Evolutionary conservation across 352 stramenopile genomes (phyloP).

Genomic region (Pythium insidiosum): DNA sequence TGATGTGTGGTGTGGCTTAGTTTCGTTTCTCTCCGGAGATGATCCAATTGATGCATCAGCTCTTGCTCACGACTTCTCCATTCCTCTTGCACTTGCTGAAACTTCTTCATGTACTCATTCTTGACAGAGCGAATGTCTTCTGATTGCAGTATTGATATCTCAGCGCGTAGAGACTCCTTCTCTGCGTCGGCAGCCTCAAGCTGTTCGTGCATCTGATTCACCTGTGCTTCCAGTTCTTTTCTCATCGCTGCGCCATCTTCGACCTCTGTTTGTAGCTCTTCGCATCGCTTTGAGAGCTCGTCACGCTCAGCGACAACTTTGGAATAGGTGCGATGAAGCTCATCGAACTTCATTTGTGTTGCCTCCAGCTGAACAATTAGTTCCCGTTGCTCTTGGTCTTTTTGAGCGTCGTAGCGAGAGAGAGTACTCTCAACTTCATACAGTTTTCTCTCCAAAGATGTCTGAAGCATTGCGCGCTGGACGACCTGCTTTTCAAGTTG

Average conservation of each 20-base stretch:
- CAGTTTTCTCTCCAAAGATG: constrained; percentile 55
- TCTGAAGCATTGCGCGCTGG: constrained; percentile 52
- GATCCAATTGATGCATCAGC: constrained; percentile 38
- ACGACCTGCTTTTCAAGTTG: constrained; percentile 72
- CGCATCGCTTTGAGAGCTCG: too few species aligned
- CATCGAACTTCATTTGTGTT: constrained; percentile 24
- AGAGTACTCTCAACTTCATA: constrained; percentile 63
- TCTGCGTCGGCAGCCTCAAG: constrained; percentile 28
- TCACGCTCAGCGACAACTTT: constrained; percentile 26
- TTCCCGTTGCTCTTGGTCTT: too few species aligned
- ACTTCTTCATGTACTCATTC: constrained; percentile 26
- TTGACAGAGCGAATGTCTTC: constrained; percentile 48
- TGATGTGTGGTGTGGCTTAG: too few species aligned
- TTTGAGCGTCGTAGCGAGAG: constrained; percentile 37
- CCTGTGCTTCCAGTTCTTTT: constrained; percentile 36
- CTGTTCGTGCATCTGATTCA: constrained; percentile 23
- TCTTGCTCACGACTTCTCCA: constrained; percentile 27
- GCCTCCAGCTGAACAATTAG: constrained; percentile 30
- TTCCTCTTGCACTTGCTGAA: constrained; percentile 51
- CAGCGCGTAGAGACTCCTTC: constrained; percentile 43
- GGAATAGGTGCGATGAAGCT: too few species aligned
- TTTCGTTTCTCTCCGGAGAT: constrained; percentile 34
- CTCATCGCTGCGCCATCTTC: too few species aligned
- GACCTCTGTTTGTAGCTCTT: too few species aligned
- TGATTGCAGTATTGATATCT: constrained; percentile 60